A percentile compares a stretch with the other conserved stretches of the same genome.
These are phyloP conservation scores for Fusarium chaquense DNA, from an alignment of 2,329 filamentous ascomycete species.

Conservation along the genomic window DNA sequence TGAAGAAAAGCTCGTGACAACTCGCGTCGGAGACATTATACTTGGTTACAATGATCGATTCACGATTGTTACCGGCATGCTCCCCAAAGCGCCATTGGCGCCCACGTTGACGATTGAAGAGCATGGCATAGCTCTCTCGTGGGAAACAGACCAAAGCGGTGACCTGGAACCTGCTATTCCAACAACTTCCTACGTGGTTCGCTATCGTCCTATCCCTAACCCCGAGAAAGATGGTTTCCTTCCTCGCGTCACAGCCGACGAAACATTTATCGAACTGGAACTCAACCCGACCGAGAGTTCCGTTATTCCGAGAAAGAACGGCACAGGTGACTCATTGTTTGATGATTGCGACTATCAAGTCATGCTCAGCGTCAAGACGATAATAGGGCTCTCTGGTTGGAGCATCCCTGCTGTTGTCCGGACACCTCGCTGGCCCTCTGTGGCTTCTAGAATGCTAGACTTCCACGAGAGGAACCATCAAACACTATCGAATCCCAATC, in stretches of 20 bases:
- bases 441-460: background rate
- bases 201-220: background rate
- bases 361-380: background rate
- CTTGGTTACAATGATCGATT: constrained; percentile 1
- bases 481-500: background rate
- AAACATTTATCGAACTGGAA: background rate
- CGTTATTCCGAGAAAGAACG: background rate
- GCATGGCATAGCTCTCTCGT: background rate
- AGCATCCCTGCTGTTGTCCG: background rate
- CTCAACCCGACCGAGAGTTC: background rate
- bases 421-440: constrained; percentile 3
- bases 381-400: background rate
- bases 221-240: background rate
- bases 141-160: background rate
- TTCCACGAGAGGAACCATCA: background rate
- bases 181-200: background rate
- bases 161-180: background rate
- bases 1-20: background rate
- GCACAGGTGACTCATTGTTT: background rate
- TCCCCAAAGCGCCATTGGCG: background rate
- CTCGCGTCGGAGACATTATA: background rate
- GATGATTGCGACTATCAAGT: background rate
- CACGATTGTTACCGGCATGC: constrained; percentile 3
- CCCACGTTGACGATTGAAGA: background rate
- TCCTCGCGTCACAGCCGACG: background rate